Conservation (phyloP, 805 yeast genomes). For the Ogataea allantospora region DNA sequence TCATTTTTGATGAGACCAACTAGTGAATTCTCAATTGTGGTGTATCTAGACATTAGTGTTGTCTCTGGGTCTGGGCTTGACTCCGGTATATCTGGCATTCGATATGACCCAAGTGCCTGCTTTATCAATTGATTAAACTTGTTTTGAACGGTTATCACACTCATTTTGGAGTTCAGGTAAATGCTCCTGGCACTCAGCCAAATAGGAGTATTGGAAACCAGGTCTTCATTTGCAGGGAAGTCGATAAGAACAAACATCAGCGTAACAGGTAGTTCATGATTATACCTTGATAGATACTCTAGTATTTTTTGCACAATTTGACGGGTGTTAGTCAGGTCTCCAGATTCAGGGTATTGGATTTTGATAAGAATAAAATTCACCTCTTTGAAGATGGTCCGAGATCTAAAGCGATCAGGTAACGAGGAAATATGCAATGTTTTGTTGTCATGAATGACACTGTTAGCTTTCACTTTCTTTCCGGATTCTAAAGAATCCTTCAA, state of each 20-base stretch:
- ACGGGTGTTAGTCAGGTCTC: slow-evolving; percentile 15
- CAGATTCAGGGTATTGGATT: slow-evolving; percentile 41
- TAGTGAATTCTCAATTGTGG: slow-evolving; percentile 18
- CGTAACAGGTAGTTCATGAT: slow-evolving; percentile 11
- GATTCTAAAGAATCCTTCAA: slow-evolving; percentile 32
- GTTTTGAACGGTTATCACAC: slow-evolving; percentile 2
- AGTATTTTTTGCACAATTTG: slow-evolving; percentile 21
- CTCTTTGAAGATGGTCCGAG: slow-evolving; percentile 38
- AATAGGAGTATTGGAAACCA: slow-evolving; percentile 1
- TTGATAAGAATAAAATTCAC: slow-evolving; percentile 49
- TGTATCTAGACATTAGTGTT: slow-evolving; percentile 18
- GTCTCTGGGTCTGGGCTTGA: slow-evolving; percentile 15
- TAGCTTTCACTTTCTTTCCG: slow-evolving; percentile 18
- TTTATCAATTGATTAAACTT: slow-evolving; percentile 1
- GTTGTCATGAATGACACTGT: slow-evolving; percentile 1
- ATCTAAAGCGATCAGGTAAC: slow-evolving; percentile 40
- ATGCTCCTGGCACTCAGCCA: slow-evolving; percentile 10
- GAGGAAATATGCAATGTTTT: slow-evolving; percentile 36
- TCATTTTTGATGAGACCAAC: slow-evolving; percentile 13
- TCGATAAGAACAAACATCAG: slow-evolving; percentile 15
- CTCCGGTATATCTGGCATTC: background rate
- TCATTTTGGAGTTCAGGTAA: slow-evolving; percentile 5
- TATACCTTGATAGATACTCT: slow-evolving; percentile 21
- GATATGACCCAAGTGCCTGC: slow-evolving; percentile 2
- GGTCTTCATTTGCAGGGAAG: background rate